Conservation (phyloP, 1,139 yeast species). For the Pichia sp. region DNA sequence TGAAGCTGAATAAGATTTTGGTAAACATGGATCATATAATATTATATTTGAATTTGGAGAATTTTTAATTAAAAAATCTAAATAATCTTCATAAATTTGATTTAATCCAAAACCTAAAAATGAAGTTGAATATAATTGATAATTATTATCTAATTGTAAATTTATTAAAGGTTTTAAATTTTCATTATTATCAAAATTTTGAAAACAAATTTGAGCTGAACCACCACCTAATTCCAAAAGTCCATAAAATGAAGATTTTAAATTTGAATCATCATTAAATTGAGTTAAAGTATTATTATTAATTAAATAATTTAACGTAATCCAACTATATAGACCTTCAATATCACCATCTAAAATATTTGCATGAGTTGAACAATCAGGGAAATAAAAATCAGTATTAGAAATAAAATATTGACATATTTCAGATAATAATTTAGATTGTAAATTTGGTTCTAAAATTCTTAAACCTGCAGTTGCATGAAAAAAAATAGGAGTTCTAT, state of each 20-base stretch:
- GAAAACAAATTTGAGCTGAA: slow-evolving; percentile 76
- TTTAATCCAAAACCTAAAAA: slow-evolving; percentile 74
- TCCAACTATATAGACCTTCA: slow-evolving; percentile 82
- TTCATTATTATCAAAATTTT: slow-evolving; percentile 39
- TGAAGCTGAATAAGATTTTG: slow-evolving; percentile 31
- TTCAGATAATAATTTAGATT: slow-evolving; percentile 41
- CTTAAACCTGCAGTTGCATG: slow-evolving; percentile 84
- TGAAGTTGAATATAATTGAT: slow-evolving; percentile 60
- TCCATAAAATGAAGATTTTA: slow-evolving; percentile 43
- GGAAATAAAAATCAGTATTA: slow-evolving; percentile 52
- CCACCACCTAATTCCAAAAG: slow-evolving; percentile 87
- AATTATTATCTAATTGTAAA: slow-evolving; percentile 37
- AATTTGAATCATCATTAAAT: too few relatives aligned
- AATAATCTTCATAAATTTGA: slow-evolving; percentile 54
- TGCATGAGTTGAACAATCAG: slow-evolving; percentile 53
- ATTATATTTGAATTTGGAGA: background rate
- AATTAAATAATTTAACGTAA: slow-evolving; percentile 63
- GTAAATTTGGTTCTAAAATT: slow-evolving; percentile 50
- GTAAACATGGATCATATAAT: slow-evolving; percentile 57
- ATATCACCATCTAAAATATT: slow-evolving; percentile 68
- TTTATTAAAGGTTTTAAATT: slow-evolving; percentile 47
- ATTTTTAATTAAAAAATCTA: slow-evolving; percentile 33
- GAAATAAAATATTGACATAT: slow-evolving; percentile 51
- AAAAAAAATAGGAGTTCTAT: slow-evolving; percentile 68
- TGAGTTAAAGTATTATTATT: slow-evolving; percentile 36